Conservation (phyloP, 2,329 filamentous ascomycete species). For the Colletotrichum tropicicola region DNA sequence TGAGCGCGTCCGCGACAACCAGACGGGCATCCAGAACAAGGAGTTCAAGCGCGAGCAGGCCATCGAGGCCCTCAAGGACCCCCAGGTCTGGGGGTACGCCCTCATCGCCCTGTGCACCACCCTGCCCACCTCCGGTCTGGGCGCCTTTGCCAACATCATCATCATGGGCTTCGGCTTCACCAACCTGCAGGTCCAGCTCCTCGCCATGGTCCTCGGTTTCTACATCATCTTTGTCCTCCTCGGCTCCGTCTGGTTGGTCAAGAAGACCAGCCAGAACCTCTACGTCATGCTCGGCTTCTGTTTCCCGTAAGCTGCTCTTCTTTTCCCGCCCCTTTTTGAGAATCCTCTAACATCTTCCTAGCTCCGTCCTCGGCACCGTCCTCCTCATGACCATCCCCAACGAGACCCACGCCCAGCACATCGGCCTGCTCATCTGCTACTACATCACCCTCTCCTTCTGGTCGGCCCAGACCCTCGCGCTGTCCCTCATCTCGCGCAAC, state of each 20-base stretch:
- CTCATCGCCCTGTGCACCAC: conserved; percentile 76
- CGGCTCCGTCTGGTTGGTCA: conserved; percentile 72
- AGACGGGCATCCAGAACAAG: conserved; percentile 68
- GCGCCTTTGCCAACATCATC: conserved; percentile 79
- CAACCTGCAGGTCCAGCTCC: conserved; percentile 73
- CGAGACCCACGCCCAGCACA: conserved; percentile 63
- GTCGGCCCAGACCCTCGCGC: conserved; percentile 73
- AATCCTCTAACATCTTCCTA: conserved; percentile 36
- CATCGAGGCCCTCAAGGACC: conserved; percentile 66
- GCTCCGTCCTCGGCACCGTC: conserved; percentile 76
- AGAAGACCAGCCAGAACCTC: conserved; percentile 74
- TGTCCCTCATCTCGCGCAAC: conserved; percentile 75
- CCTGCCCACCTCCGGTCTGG: conserved; percentile 76
- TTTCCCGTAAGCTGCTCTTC: conserved; percentile 72
- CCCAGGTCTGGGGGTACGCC: conserved; percentile 72
- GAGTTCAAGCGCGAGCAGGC: conserved; percentile 56
- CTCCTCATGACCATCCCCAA: conserved; percentile 75
- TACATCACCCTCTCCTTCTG: conserved; percentile 83
- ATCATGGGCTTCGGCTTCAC: conserved; percentile 75
- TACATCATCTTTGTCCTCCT: conserved; percentile 79
- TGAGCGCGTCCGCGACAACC: conserved; percentile 67
- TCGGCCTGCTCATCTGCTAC: conserved; percentile 76
- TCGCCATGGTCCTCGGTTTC: conserved; percentile 78
- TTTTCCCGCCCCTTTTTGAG: conserved; percentile 7
- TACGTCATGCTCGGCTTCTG: conserved; percentile 72